phyloP scores from a whole-genome alignment of 495 filamentous ascomycete species.

The Tuber indicum region DNA sequence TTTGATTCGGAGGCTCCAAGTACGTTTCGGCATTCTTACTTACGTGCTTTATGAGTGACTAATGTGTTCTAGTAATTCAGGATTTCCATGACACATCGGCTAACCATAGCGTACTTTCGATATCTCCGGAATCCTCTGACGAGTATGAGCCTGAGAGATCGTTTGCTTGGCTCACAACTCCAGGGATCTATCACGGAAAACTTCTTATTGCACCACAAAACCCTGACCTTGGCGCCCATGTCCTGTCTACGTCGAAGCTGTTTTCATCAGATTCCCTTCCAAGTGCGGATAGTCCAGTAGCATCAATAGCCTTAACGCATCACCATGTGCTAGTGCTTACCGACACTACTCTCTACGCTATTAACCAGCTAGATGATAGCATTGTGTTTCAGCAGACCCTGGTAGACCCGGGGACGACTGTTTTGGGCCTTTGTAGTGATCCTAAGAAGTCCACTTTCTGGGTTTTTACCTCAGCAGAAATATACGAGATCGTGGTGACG shows the following conservation, averaged over 20 bases:
- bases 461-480: constrained; percentile 83
- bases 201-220: constrained; percentile 52
- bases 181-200: constrained; percentile 82
- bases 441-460: constrained; percentile 91
- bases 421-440: constrained; percentile 76
- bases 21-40: constrained; percentile 18
- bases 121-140: constrained; percentile 65
- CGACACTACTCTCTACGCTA: constrained; percentile 70
- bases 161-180: constrained; percentile 83
- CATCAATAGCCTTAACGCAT: constrained; percentile 77
- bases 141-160: constrained; percentile 55
- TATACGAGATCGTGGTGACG: constrained; percentile 83
- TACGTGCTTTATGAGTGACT: constrained; percentile 6
- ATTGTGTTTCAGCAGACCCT: constrained; percentile 80
- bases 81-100: constrained; percentile 39
- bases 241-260: constrained; percentile 67
- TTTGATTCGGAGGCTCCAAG: constrained; percentile 66
- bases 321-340: constrained; percentile 87
- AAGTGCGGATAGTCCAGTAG: constrained; percentile 58
- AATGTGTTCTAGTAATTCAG: constrained; percentile 30
- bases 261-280: constrained; percentile 65
- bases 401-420: constrained; percentile 69
- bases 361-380: constrained; percentile 76
- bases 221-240: constrained; percentile 56
- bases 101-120: constrained; percentile 47